Base-by-base conservation (phyloP, 495 filamentous ascomycete genomes). In the Acidiella bohemica region DNA sequence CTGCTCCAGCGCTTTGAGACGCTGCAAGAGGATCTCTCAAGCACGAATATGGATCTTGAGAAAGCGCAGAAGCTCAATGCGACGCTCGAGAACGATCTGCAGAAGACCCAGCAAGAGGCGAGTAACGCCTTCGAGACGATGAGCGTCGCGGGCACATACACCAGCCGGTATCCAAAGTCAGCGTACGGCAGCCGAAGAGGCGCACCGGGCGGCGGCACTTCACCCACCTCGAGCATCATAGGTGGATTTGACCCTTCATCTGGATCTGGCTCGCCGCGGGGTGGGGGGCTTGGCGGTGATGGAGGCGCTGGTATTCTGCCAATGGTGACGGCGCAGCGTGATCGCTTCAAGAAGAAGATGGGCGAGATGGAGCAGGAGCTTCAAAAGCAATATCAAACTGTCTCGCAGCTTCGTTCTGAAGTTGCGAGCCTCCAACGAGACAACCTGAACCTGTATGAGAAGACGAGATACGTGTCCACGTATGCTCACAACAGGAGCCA, bases 311-410 rank as follows among this genome's bases (percentile, higher is more conserved):
- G 86, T 14, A 93, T 99, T 44, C 66, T 99, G 19, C 90, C 92
- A 19, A 99, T 99, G 90, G 79, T 99, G 41, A 92, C 90, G 33
- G 90, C 90, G 14, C 90, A 99, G 59, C 78, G 90, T 44, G 90
- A 99, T 60, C 82, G 90, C 29, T 99, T 99, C 72, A 96, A 94
- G 68, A 84, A 93, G 67, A 80, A 85, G 49, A 96, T 93, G 44
- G 61, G 77, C 1, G 83, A 96, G 55, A 73, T 99, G 30, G 92
- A 96, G 58, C 74, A 83, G 33, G 87, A 96, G 51, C 68, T 96
- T 14, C 83, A 83, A 5, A 85, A 90, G 42, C 65, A 70, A 36
- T 83, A 96, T 54, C 72, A 67, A 27, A 80, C 75, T 0, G 78
- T 96, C 19, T 86, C 88, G 17, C 80, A 85, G 8, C 68, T 96